phyloP scores from a whole-genome alignment of 805 yeast genomes.

The Metschnikowia kofuensis region DNA sequence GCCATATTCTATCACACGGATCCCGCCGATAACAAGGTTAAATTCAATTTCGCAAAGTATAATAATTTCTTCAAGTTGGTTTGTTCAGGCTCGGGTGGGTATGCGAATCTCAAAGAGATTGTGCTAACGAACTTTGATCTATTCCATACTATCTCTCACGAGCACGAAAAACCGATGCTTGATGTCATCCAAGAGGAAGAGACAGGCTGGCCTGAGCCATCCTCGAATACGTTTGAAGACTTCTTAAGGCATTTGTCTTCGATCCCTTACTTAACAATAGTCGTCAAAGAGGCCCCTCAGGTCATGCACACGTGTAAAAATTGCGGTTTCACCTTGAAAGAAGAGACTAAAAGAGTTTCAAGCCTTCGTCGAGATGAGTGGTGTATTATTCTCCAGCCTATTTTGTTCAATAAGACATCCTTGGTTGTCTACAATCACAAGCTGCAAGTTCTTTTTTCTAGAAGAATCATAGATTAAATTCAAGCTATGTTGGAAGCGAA shows the following conservation, averaged over 20 bases:
- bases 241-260: constrained; percentile 21
- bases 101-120: constrained; percentile 24
- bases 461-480: constrained; percentile 2
- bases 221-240: constrained; percentile 22
- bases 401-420: constrained; percentile 17
- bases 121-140: constrained; percentile 33
- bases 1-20: constrained; percentile 35
- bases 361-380: constrained; percentile 18
- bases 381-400: constrained; percentile 18
- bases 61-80: constrained; percentile 26
- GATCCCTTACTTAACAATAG: constrained; percentile 23
- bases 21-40: constrained; percentile 13
- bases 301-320: constrained; percentile 28
- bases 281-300: constrained; percentile 22
- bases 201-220: constrained; percentile 20
- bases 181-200: constrained; percentile 12
- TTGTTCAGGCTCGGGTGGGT: constrained; percentile 35
- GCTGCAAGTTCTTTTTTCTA: constrained; percentile 10
- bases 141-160: constrained; percentile 18
- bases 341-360: constrained; percentile 9
- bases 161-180: constrained; percentile 12
- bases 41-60: constrained; percentile 32
- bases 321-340: constrained; percentile 28
- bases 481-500: constrained; percentile 5
- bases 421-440: constrained; percentile 17